phyloP scores from a whole-genome alignment of 2,329 filamentous ascomycete species.

The Neoarthrinium moseri region DNA sequence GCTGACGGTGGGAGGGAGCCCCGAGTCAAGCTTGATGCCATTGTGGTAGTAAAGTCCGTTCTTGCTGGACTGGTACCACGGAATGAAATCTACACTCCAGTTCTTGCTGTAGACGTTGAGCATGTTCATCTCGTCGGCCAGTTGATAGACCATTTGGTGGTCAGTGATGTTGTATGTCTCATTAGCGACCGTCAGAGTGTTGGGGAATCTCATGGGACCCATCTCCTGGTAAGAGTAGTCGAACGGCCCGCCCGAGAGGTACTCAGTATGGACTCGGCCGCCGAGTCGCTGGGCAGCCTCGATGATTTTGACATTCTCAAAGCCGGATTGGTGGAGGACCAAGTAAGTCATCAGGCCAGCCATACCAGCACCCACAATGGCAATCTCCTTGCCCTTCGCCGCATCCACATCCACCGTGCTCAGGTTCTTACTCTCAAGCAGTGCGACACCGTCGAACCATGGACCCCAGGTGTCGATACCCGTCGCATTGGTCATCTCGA shows the following conservation, averaged over 20 bases:
- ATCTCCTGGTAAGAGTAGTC: constrained; percentile 68
- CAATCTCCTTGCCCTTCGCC: constrained; percentile 58
- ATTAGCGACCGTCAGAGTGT: constrained; percentile 49
- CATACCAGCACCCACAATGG: constrained; percentile 66
- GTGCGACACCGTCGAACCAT: constrained; percentile 65
- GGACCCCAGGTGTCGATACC: constrained; percentile 49
- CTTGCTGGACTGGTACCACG: constrained; percentile 55
- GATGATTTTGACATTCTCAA: constrained; percentile 60
- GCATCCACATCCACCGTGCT: constrained; percentile 48
- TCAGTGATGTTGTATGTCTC: constrained; percentile 59
- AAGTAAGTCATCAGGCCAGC: constrained; percentile 61
- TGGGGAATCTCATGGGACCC: constrained; percentile 66
- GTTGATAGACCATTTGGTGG: constrained; percentile 63
- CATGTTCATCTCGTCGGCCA: constrained; percentile 58
- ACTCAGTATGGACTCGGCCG: constrained; percentile 62
- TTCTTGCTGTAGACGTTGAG: constrained; percentile 52
- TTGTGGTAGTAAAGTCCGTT: constrained; percentile 54
- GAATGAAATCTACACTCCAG: constrained; percentile 58
- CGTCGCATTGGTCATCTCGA: constrained; percentile 50
- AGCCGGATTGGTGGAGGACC: constrained; percentile 48
- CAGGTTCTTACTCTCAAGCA: constrained; percentile 54
- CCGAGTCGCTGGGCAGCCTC: constrained; percentile 61
- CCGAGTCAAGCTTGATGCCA: constrained; percentile 46
- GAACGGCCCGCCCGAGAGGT: constrained; percentile 56
- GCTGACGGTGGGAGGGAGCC: constrained; percentile 50